A percentile compares a stretch with the other conserved stretches of the same genome.
Evolutionary conservation across 495 filamentous ascomycete species (phyloP).

Genomic region (Penicillium silybi): DNA sequence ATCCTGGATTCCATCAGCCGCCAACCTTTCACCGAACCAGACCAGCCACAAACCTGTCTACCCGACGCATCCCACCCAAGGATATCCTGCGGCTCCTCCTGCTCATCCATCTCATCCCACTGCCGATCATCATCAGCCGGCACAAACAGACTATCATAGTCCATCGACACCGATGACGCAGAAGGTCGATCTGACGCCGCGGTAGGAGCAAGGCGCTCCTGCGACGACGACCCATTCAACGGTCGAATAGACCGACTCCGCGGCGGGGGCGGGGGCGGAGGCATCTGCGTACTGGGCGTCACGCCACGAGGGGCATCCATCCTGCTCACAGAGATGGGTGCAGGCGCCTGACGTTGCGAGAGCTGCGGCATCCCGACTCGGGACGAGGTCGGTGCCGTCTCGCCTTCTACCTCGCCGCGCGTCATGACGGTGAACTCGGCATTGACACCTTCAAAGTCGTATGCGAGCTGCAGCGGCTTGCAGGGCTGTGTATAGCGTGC

Average conservation of each 20-base stretch:
- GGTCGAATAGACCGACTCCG: constrained; percentile 32
- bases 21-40: background rate
- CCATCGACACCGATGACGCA: constrained; percentile 51
- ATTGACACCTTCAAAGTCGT: constrained; percentile 67
- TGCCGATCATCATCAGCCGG: constrained; percentile 65
- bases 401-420: constrained; percentile 64
- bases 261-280: constrained; percentile 30
- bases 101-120: constrained; percentile 78
- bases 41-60: constrained; percentile 32
- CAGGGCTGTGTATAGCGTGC: constrained; percentile 78
- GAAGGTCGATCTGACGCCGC: constrained; percentile 45
- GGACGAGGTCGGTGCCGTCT: constrained; percentile 33
- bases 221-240: constrained; percentile 33
- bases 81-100: constrained; percentile 67
- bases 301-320: constrained; percentile 1
- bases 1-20: constrained; percentile 18
- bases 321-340: constrained; percentile 19
- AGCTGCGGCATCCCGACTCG: constrained; percentile 29
- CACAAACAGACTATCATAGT: constrained; percentile 75
- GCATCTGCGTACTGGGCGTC: constrained; percentile 24
- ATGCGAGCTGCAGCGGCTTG: constrained; percentile 78
- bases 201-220: constrained; percentile 20
- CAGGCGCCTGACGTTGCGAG: constrained; percentile 30
- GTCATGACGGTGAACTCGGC: constrained; percentile 96
- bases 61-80: constrained; percentile 79